Percentiles rank a stretch among this genome's conserved stretches.
These are phyloP conservation scores for Stipa capillata DNA, from an alignment of 176 grass and related monocot genomes.

Conservation along the genomic window DNA sequence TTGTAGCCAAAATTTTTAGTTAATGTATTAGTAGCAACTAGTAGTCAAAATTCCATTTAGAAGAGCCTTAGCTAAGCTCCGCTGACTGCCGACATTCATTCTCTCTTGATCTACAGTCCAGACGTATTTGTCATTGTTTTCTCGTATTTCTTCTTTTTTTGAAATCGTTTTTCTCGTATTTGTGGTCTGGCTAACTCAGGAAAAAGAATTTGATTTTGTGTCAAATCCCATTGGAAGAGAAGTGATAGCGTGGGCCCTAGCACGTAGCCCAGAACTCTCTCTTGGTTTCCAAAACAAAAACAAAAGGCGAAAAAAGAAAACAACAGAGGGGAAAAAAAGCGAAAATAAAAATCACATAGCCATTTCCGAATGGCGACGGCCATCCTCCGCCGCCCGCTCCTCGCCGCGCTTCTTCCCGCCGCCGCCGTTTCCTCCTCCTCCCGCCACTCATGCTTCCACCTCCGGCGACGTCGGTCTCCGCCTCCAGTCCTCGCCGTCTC, in stretches of 20 bases:
- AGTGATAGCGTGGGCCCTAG: constrained; percentile 36
- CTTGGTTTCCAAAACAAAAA: background rate
- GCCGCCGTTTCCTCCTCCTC: background rate
- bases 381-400: constrained; percentile 25
- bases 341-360: background rate
- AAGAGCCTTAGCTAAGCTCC: too few relatives aligned
- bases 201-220: background rate
- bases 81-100: too few relatives aligned
- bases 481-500: constrained; percentile 8
- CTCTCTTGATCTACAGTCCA: too few relatives aligned
- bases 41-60: too few relatives aligned
- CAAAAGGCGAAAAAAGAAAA: background rate
- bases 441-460: background rate
- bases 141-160: too few relatives aligned
- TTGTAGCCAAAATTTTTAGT: too few relatives aligned
- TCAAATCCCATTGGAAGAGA: constrained; percentile 29
- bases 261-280: background rate
- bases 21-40: too few relatives aligned
- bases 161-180: background rate
- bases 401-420: background rate
- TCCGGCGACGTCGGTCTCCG: background rate
- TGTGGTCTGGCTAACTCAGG: background rate
- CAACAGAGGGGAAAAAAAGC: rapidly evolving
- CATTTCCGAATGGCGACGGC: constrained; percentile 47
- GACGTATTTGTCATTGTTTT: background rate